phyloP scores from a whole-genome alignment of 257 asterid species.

The Linaria vulgaris region DNA sequence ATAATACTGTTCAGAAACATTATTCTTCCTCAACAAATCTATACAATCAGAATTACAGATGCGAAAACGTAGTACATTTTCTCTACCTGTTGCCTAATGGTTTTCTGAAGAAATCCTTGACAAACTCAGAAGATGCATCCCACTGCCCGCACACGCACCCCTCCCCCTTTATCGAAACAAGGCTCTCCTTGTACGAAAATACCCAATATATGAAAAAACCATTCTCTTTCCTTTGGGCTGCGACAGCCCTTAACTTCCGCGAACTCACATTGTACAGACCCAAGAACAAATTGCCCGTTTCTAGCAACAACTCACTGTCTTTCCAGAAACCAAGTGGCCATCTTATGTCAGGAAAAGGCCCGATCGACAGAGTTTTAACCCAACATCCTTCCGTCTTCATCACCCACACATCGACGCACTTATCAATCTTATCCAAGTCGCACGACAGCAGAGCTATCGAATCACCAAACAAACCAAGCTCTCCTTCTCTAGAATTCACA shows the following conservation, averaged over 20 bases:
- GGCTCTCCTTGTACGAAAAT: conserved; percentile 43
- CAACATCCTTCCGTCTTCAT: conserved; percentile 40
- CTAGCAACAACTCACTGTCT: conserved; percentile 35
- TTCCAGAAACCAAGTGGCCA: conserved; percentile 50
- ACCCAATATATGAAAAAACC: conserved; percentile 34
- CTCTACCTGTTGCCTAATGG: conserved; percentile 19
- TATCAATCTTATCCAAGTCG: conserved; percentile 25
- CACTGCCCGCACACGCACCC: conserved; percentile 29
- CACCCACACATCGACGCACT: conserved; percentile 39
- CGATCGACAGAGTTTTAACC: conserved; percentile 29
- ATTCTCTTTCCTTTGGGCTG: conserved; percentile 25
- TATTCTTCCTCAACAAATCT: too few relatives aligned
- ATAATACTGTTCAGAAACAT: too few relatives aligned
- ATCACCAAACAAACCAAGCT: conserved; percentile 36
- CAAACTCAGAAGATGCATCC: conserved; percentile 35
- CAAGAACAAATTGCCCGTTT: conserved; percentile 28
- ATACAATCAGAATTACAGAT: too few relatives aligned
- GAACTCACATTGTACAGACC: conserved; percentile 26
- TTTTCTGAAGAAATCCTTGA: conserved; percentile 31
- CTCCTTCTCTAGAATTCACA: conserved; percentile 30
- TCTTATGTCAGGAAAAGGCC: conserved; percentile 38
- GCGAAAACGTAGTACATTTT: too few relatives aligned
- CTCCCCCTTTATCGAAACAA: conserved; percentile 35
- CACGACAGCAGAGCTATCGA: conserved; percentile 38
- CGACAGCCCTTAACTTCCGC: conserved; percentile 24